These are phyloP conservation scores for Trichoderma atrobrunneum DNA, from an alignment of 2,329 filamentous ascomycete genomes.

Conservation along the genomic window DNA sequence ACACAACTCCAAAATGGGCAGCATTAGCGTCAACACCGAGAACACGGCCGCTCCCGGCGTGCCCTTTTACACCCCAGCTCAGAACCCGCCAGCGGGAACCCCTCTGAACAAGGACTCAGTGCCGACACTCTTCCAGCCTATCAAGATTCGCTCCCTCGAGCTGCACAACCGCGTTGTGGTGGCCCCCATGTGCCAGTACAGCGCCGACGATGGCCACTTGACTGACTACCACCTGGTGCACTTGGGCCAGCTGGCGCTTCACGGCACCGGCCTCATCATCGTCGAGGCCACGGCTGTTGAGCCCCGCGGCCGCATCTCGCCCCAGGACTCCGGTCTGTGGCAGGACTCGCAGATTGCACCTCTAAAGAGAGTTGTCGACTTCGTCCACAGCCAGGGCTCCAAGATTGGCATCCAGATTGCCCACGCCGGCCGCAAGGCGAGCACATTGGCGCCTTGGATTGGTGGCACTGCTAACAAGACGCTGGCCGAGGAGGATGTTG, in stretches of 20 bases:
- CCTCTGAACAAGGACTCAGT: conserved; percentile 39
- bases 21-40: conserved; percentile 23
- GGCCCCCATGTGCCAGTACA: conserved; percentile 62
- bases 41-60: conserved; percentile 44
- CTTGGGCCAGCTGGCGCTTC: conserved; percentile 71
- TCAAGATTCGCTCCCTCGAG: conserved; percentile 51
- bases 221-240: conserved; percentile 83
- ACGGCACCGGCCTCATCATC: conserved; percentile 70
- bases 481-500: conserved; percentile 50
- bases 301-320: conserved; percentile 77
- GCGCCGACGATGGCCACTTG: conserved; percentile 60
- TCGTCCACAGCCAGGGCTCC: conserved; percentile 74
- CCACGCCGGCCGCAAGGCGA: conserved; percentile 73
- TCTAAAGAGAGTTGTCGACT: conserved; percentile 69
- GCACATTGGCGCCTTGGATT: conserved; percentile 64
- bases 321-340: conserved; percentile 79
- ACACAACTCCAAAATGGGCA: conserved; percentile 10
- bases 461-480: conserved; percentile 42
- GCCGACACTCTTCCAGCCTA: conserved; percentile 56
- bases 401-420: conserved; percentile 77
- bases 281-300: conserved; percentile 77
- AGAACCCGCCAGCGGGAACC: conserved; percentile 51
- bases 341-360: conserved; percentile 76
- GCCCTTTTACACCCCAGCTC: conserved; percentile 54
- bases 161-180: conserved; percentile 58